Conservation (phyloP, 2,329 filamentous ascomycete genomes). For the Aspergillus proliferans region DNA sequence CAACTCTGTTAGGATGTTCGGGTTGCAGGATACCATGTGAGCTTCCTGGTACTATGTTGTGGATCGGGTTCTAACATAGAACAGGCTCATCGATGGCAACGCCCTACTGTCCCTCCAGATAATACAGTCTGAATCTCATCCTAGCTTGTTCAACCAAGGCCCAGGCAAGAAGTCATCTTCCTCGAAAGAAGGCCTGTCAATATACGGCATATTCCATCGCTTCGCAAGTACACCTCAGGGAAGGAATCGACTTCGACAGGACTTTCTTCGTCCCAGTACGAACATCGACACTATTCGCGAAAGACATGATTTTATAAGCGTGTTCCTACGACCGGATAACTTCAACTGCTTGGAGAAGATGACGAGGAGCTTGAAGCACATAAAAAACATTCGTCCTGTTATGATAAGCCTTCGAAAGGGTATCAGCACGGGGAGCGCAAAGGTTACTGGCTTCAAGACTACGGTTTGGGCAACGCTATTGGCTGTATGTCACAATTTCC, state of each 20-base stretch:
- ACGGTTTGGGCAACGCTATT: slow-evolving; percentile 69
- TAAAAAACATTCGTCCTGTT: slow-evolving; percentile 68
- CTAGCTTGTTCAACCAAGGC: slow-evolving; percentile 71
- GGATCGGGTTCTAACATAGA: slow-evolving; percentile 9
- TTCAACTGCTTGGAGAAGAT: slow-evolving; percentile 50
- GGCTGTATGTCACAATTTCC: slow-evolving; percentile 30
- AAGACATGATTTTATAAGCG: slow-evolving; percentile 63
- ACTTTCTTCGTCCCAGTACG: slow-evolving; percentile 72
- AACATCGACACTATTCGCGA: slow-evolving; percentile 62
- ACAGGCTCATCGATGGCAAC: slow-evolving; percentile 75
- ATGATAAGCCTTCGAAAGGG: slow-evolving; percentile 72
- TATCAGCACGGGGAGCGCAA: slow-evolving; percentile 50
- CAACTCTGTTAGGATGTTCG: slow-evolving; percentile 66
- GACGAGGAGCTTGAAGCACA: slow-evolving; percentile 56
- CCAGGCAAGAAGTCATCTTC: slow-evolving; percentile 55
- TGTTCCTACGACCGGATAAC: slow-evolving; percentile 65
- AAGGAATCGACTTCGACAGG: slow-evolving; percentile 63
- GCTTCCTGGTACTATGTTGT: slow-evolving; percentile 8
- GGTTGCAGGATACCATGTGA: slow-evolving; percentile 56
- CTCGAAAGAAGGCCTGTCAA: slow-evolving; percentile 72
- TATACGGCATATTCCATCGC: slow-evolving; percentile 75
- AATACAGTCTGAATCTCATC: slow-evolving; percentile 73
- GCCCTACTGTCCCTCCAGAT: slow-evolving; percentile 80
- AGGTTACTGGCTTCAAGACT: slow-evolving; percentile 52
- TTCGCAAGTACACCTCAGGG: slow-evolving; percentile 75